A percentile compares a stretch with the other conserved stretches of the same genome.
Conservation (phyloP, 306 rosid genomes). For the Prunus kanzakura region DNA sequence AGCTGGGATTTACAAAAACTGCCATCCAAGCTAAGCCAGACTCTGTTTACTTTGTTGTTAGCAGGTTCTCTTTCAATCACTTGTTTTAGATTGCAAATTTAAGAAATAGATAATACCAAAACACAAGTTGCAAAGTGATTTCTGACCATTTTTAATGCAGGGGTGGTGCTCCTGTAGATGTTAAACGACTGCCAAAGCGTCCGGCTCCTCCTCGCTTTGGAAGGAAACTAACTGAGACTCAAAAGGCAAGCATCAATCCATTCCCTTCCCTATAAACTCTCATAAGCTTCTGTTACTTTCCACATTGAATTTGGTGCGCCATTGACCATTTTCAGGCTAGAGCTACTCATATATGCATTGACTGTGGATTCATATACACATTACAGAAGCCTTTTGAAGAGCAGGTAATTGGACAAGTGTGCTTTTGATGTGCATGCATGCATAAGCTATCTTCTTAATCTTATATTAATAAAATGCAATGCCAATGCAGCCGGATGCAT, state of each 20-base stretch:
- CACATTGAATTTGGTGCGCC: background rate
- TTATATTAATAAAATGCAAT: background rate
- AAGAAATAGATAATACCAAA: background rate
- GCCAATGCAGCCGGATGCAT: constrained; percentile 58
- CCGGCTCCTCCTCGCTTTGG: constrained; percentile 96
- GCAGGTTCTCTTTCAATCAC: constrained; percentile 51
- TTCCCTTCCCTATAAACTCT: background rate
- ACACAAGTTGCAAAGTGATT: background rate
- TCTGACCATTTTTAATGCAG: constrained; percentile 26
- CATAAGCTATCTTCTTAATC: background rate
- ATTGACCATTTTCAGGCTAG: constrained; percentile 63
- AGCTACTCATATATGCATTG: constrained; percentile 95
- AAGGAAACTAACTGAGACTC: constrained; percentile 72
- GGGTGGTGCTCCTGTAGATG: constrained; percentile 88
- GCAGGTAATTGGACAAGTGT: constrained; percentile 42
- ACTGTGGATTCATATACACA: constrained; percentile 87
- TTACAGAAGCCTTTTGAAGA: constrained; percentile 82
- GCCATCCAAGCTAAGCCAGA: constrained; percentile 96
- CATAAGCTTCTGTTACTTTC: background rate
- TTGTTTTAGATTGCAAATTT: background rate
- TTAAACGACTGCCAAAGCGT: constrained; percentile 75
- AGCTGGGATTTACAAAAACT: constrained; percentile 95
- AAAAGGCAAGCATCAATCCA: constrained; percentile 56
- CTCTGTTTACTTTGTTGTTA: constrained; percentile 89
- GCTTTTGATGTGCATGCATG: background rate